Percentiles rank a stretch among this genome's conserved stretches.
Conservation (phyloP, 257 asterid genomes). For the Jasminum sambac region DNA sequence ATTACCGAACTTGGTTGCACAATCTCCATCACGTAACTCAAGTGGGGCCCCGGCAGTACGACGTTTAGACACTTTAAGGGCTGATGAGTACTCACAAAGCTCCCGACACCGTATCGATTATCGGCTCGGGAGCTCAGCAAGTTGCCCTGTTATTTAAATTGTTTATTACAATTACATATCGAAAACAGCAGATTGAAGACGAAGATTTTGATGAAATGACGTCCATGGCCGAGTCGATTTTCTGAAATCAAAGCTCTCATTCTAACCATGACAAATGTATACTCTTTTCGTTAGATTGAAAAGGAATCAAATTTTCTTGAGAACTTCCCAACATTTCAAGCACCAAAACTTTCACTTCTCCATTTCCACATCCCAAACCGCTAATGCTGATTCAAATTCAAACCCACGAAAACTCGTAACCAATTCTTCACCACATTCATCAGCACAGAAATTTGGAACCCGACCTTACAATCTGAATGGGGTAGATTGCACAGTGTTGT, state of each 20-base stretch:
- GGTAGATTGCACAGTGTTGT: slow-evolving; percentile 25
- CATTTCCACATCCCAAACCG: slow-evolving; percentile 12
- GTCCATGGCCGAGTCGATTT: neutral
- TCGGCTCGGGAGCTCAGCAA: neutral
- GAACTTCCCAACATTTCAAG: slow-evolving; percentile 13
- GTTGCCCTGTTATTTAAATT: too few species aligned
- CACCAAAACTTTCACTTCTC: slow-evolving; percentile 21
- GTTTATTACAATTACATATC: neutral
- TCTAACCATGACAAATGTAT: slow-evolving; percentile 32
- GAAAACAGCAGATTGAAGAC: neutral
- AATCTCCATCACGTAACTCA: too few species aligned
- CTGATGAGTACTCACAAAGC: neutral
- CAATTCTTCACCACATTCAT: slow-evolving; percentile 9
- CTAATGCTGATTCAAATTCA: slow-evolving; percentile 32
- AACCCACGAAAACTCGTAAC: slow-evolving; percentile 17
- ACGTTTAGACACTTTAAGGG: too few species aligned
- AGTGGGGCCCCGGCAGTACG: too few species aligned
- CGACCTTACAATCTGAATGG: slow-evolving; percentile 9
- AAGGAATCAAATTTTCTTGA: slow-evolving; percentile 3
- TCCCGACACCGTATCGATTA: neutral
- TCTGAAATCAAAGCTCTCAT: neutral
- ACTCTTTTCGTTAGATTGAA: slow-evolving; percentile 21
- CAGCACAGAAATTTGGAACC: slow-evolving; percentile 15
- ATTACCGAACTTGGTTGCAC: too few species aligned
- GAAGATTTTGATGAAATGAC: neutral